Evolutionary conservation across 306 rosid genomes (phyloP).

Genomic region (Spatholobus suberectus): DNA sequence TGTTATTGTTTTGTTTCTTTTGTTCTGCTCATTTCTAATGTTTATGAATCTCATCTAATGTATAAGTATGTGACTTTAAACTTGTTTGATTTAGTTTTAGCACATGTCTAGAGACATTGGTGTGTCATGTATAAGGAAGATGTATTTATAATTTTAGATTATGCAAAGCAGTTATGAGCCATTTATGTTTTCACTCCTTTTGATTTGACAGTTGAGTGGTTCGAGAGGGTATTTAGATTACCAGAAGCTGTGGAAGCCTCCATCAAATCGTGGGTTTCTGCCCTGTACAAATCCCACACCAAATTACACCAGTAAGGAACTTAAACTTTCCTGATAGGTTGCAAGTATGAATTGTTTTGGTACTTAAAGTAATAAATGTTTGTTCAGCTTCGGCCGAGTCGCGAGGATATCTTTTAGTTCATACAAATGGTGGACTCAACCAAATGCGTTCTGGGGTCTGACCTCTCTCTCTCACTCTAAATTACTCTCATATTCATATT

Average conservation of each 20-base stretch:
- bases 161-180: slow-evolving; percentile 49
- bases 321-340: slow-evolving; percentile 5
- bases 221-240: slow-evolving; percentile 48
- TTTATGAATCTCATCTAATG: background rate
- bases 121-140: slow-evolving; percentile 7
- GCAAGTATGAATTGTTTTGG: slow-evolving; percentile 13
- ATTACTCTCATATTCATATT: slow-evolving; percentile 22
- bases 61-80: background rate
- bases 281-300: slow-evolving; percentile 74
- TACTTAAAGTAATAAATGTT: slow-evolving; percentile 39
- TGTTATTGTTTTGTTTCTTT: background rate
- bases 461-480: slow-evolving; percentile 35
- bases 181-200: slow-evolving; percentile 60
- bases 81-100: slow-evolving; percentile 1
- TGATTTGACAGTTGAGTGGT: slow-evolving; percentile 60
- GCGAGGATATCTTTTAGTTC: slow-evolving; percentile 87
- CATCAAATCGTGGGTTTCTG: slow-evolving; percentile 75
- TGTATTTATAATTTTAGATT: slow-evolving; percentile 17
- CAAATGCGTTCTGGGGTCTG: slow-evolving; percentile 99
- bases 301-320: slow-evolving; percentile 75
- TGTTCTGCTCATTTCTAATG: background rate
- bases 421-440: slow-evolving; percentile 98
- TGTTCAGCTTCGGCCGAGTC: slow-evolving; percentile 74
- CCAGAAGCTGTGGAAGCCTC: slow-evolving; percentile 89
- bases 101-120: background rate